Base-by-base conservation (phyloP, 2,329 filamentous ascomycete genomes). In the Hypoxylon sp. region DNA sequence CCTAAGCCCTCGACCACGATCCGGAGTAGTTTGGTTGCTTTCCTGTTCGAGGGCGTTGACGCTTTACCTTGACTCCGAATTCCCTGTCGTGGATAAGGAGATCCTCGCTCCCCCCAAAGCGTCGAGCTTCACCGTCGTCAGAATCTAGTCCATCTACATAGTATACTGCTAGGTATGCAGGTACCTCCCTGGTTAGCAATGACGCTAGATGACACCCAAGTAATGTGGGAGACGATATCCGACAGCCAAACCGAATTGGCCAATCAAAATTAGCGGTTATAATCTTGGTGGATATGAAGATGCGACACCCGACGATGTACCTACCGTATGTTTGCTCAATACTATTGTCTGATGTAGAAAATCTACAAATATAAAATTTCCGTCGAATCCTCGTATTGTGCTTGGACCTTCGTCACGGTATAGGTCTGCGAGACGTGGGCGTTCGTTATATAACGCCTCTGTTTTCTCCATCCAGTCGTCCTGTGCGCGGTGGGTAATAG, bases 61-160 rank as follows among this genome's bases (percentile, higher is more conserved):
- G 57, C 37, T 48, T 52, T 32, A 67, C 63, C 39, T 62, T 51
- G 63, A 65, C 67, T 71, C 69, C 69, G 69, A 63, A 44, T 69
- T 69, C 66, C 69, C 67, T 62, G 61, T 67, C 69, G 54, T 52
- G 60, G 63, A 67, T 53, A 65, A 44, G 50, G 35, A 51, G 54
- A 62, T 66, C 44, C 58, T 66, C 62, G 19, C 31, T 58, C 54
- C 61, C 44, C 44, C 46, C 24, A 5, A 54, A 27, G 42, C 47
- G 21, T 46, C 35, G 46, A 56, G 58, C 47, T 59, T 53, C 19
- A 58, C 21, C 17, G 52, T 63, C 46, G 19, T 58, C 31, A n/a
- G 48, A 55, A 39, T 46, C 48, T 57, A 44, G 44, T 42, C 42
- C 44, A 56, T 53, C 47, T 17, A 29, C n/a, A 35, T 10, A 10